These are phyloP conservation scores for Rehmannia glutinosa DNA, from an alignment of 257 asterid genomes.

Conservation along the genomic window DNA sequence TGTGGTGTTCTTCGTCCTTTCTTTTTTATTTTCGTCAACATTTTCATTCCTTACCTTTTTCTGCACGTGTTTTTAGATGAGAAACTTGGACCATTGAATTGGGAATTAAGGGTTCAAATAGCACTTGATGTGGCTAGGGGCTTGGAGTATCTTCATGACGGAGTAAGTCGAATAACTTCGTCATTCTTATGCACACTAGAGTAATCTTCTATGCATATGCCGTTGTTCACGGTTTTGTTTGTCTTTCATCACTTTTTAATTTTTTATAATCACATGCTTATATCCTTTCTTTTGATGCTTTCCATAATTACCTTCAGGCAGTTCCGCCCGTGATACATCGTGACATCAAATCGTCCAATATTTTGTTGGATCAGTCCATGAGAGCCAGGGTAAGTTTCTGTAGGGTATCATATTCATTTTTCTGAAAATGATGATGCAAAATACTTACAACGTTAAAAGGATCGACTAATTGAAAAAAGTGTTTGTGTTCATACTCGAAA, in stretches of 20 bases:
- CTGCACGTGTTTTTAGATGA: slow-evolving; percentile 41
- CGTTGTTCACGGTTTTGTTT: background rate
- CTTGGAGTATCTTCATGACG: slow-evolving; percentile 97
- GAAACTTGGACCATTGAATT: slow-evolving; percentile 49
- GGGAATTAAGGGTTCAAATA: slow-evolving; percentile 79
- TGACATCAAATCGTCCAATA: slow-evolving; percentile 90
- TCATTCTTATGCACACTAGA: slow-evolving; percentile 5
- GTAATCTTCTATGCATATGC: background rate
- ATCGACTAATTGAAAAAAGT: background rate
- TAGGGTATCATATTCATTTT: slow-evolving; percentile 1
- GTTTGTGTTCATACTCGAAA: background rate
- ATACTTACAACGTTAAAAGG: background rate
- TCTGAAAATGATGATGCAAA: slow-evolving; percentile 6
- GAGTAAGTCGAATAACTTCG: slow-evolving; percentile 46
- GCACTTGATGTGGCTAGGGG: slow-evolving; percentile 98
- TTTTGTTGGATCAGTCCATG: slow-evolving; percentile 87
- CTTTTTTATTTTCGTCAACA: background rate
- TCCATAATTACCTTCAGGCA: slow-evolving; percentile 52
- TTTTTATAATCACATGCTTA: background rate
- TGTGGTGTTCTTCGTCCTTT: background rate
- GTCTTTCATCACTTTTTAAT: background rate
- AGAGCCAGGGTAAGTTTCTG: slow-evolving; percentile 66
- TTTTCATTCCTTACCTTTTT: background rate
- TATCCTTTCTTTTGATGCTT: slow-evolving; percentile 8
- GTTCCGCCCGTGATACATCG: slow-evolving; percentile 95